Evolutionary conservation across 352 stramenopile species (phyloP), one percentile per base, ranked within the genome.

Genomic region (Halophytophthora polymorphica): DNA sequence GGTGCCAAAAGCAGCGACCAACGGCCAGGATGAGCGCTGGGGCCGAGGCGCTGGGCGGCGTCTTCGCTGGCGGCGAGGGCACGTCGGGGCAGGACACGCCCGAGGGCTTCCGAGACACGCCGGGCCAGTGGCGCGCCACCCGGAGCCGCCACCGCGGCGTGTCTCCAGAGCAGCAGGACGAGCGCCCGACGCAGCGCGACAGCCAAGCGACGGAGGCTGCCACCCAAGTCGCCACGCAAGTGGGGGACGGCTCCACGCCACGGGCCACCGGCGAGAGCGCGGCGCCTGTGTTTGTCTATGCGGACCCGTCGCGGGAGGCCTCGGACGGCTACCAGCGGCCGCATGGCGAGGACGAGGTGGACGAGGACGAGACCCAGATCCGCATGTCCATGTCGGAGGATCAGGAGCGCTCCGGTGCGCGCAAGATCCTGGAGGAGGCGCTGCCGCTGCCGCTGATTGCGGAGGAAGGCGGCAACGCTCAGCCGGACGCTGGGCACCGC

Each of bases 341-440:
- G 3, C 19, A 48, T 18, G 36, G 45, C 11, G 48, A 53, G 40
- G 47, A 66, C 11, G 71, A 81, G 14, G 65, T 84, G 12, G 81
- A 91, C 38, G 82, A 90, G 50, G 78, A 92, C 23, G 82, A 90
- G 67, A 92, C 82, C 36, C 82, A 92, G 68, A 92, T 92, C 53
- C 42, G 77, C 35, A 90, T 90, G 73, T 83, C 78, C 44, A 58
- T 84, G 23, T 89, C 76, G 0, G 68, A 88, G 50, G 77, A 86
- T 15, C 70, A 69, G 34, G 64, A 77, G 19, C 64, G 67, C 77
- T 50, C 47, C 13, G 29, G 37, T 38, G 51, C 57, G 21, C 50
- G 29, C 11, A 73, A 51, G 13, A 83, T 86, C 28, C 64, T 83
- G 50, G 76, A 90, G 40, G 66, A 86, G 45, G 47, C 68, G 39